phyloP scores from a whole-genome alignment of 768 basidiomycete species.

The Lepiota brunneoincarnata region DNA sequence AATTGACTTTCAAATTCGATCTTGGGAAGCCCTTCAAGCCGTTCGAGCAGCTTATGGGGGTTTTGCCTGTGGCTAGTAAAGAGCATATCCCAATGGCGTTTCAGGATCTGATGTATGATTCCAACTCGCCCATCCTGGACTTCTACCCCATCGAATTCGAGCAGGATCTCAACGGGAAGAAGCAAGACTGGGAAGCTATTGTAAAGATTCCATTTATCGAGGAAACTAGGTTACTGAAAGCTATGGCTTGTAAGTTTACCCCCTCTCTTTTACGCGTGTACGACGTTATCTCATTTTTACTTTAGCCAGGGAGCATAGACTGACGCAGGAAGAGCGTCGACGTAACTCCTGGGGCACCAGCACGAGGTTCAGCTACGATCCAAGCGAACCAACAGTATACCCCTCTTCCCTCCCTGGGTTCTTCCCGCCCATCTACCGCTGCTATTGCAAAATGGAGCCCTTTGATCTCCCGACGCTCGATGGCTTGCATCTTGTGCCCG shows the following conservation, averaged over 20 bases:
- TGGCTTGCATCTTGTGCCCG: conserved; percentile 82
- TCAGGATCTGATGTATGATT: conserved; percentile 87
- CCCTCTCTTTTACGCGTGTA: neutral
- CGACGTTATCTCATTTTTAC: neutral
- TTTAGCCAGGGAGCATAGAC: conserved; percentile 72
- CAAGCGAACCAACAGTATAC: conserved; percentile 64
- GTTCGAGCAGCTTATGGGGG: conserved; percentile 97
- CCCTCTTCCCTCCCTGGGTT: conserved; percentile 93
- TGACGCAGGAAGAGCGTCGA: conserved; percentile 70
- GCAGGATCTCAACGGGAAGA: conserved; percentile 95
- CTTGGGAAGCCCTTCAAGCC: conserved; percentile 89
- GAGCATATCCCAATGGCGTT: conserved; percentile 87
- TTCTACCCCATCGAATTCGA: conserved; percentile 95
- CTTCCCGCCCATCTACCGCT: conserved; percentile 85
- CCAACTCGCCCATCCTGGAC: conserved; percentile 84
- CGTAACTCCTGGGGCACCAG: conserved; percentile 82
- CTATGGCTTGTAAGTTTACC: conserved; percentile 73
- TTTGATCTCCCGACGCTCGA: conserved; percentile 88
- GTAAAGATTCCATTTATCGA: conserved; percentile 99
- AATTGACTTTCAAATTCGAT: conserved; percentile 84
- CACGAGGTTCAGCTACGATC: conserved; percentile 71
- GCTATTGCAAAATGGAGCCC: conserved; percentile 73
- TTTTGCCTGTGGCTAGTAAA: conserved; percentile 86
- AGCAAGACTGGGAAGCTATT: conserved; percentile 97
- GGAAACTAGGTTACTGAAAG: conserved; percentile 67